Evolutionary conservation across 495 filamentous ascomycete genomes (phyloP), one percentile per base, ranked within the genome.

Genomic region (Penicillium cinerascens): DNA sequence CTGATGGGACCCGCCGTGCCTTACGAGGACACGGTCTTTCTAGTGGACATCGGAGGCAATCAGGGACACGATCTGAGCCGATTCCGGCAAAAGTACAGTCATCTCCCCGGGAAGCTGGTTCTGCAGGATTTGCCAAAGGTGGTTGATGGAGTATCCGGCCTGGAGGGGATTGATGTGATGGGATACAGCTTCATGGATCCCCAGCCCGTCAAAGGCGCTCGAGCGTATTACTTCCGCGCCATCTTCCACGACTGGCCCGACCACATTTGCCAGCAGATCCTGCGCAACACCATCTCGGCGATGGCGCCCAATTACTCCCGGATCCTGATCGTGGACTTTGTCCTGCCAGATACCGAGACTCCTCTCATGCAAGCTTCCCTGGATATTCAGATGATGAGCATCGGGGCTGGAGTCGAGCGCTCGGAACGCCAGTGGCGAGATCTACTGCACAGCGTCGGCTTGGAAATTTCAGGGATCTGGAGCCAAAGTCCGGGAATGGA

Each of bases 241-340:
- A 70, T 78, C 29, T 72, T 75, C 55, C 73, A 77, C 38, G 70
- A 77, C 58, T 78, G 76, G 73, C 66, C 72, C 0, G 73, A 78
- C 44, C 17, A 62, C 4, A 60, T 70, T 23, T 73, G 71, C 35
- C 58, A 58, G n/a, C 43, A 67, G 47, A 68, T 76, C 22, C 47
- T 76, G 27, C 44, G 40, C 9, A 70, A 72, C 40, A 74, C 67
- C 15, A 36, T 72, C 21, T 56, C 69, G 8, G 71, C 72, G 2
- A 70, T 77, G 67, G 61, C 56, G 1, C 50, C 61, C 0, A 54
- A 49, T n/a, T 61, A 69, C 43, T 76, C 72, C 7, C 62, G 67
- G 1, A 65, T 75, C 38, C 41, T 75, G 20, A 71, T 75, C 21
- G 60, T 67, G 5, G 72, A 75, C 43, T 67, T 65, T 46, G 70